Evolutionary conservation across 257 asterid genomes (phyloP).

Genomic region (Eucommia ulmoides): DNA sequence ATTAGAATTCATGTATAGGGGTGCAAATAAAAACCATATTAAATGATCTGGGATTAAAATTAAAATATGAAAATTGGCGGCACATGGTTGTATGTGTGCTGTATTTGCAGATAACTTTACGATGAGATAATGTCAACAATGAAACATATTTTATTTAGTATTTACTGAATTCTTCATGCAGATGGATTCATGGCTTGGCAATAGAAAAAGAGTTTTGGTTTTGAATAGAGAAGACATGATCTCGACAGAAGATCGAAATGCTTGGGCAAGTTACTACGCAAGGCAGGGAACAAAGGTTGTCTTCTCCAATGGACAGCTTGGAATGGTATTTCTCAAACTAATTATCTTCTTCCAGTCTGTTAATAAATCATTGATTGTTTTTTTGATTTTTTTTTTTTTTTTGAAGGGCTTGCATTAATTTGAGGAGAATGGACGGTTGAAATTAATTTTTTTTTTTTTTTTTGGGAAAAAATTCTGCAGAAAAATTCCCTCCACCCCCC

Average conservation of each 20-base stretch:
- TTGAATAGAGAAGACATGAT: constrained; percentile 95
- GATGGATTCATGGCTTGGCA: constrained; percentile 95
- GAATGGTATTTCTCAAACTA: too few species aligned
- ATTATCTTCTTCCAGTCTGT: too few species aligned
- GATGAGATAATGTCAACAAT: not conserved
- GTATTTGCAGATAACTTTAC: not conserved
- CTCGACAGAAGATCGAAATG: constrained; percentile 77
- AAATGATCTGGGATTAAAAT: too few species aligned
- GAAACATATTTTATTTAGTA: constrained; percentile 11
- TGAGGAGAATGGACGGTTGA: too few species aligned
- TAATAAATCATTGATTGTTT: too few species aligned
- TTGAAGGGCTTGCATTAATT: too few species aligned
- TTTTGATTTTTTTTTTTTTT: too few species aligned
- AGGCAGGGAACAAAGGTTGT: constrained; percentile 76
- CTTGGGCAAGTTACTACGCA: constrained; percentile 92
- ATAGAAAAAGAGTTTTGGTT: constrained; percentile 77
- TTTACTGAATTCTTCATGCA: constrained; percentile 20
- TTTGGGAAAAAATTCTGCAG: not conserved
- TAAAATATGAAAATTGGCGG: too few species aligned
- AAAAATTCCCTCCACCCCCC: not conserved
- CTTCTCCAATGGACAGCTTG: constrained; percentile 73
- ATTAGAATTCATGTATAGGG: too few species aligned
- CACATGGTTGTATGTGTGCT: not conserved
- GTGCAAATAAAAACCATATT: too few species aligned
- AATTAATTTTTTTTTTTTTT: too few species aligned